Conservation (phyloP, 805 yeast species). For the Lachancea sp. region DNA sequence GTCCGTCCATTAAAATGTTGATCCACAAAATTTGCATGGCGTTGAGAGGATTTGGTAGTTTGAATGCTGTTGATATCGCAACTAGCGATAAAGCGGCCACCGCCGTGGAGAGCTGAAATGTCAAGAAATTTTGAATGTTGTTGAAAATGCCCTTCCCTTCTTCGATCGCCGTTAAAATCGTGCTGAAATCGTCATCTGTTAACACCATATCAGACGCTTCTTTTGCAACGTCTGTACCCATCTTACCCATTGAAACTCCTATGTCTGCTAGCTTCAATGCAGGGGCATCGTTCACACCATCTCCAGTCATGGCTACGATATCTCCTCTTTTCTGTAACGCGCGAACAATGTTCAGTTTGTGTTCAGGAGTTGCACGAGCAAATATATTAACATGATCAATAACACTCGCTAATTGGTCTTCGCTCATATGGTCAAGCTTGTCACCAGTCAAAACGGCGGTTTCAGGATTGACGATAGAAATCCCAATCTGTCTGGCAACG, state of each 20-base stretch:
- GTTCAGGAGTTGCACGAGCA: conserved; percentile 95
- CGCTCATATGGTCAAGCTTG: conserved; percentile 65
- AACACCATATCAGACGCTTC: conserved; percentile 98
- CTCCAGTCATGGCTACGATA: conserved; percentile 99
- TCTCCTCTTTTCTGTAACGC: conserved; percentile 89
- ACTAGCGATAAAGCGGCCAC: conserved; percentile 90
- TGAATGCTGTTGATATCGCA: conserved; percentile 80
- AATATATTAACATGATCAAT: conserved; percentile 81
- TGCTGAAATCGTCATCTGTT: conserved; percentile 94
- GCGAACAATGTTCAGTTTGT: conserved; percentile 80
- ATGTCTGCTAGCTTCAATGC: conserved; percentile 93
- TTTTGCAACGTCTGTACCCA: conserved; percentile 97
- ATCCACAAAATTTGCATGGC: conserved; percentile 99
- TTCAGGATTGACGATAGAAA: conserved; percentile 60
- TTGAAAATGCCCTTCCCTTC: conserved; percentile 97
- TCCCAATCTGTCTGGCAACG: conserved; percentile 86
- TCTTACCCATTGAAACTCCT: conserved; percentile 88
- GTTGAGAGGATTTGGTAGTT: conserved; percentile 87
- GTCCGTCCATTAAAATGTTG: conserved; percentile 97
- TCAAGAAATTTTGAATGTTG: conserved; percentile 89
- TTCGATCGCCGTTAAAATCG: conserved; percentile 86
- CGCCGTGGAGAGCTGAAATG: conserved; percentile 92
- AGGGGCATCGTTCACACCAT: conserved; percentile 98
- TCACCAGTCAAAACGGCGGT: conserved; percentile 80
- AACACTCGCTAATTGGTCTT: conserved; percentile 64